Evolutionary conservation across 2,329 filamentous ascomycete species (phyloP).

Genomic region (Emmonsiellopsis sp.): DNA sequence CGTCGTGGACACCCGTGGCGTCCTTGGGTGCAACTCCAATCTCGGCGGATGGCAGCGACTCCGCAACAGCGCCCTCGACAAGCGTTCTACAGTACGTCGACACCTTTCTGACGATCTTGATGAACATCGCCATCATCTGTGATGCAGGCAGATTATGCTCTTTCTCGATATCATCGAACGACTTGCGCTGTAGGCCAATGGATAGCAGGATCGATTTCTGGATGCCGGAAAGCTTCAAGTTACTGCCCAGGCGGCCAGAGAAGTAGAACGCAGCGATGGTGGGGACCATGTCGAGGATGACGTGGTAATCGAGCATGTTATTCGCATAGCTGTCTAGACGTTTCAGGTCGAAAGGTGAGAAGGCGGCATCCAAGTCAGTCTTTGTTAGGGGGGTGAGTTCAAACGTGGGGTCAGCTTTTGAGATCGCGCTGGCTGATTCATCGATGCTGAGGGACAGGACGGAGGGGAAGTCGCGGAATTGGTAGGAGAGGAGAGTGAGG

Average conservation of each 20-base stretch:
- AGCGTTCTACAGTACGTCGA: conserved; percentile 66
- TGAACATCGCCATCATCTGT: conserved; percentile 91
- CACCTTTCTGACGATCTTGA: conserved; percentile 88
- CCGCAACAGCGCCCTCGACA: conserved; percentile 63
- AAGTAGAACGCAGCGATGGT: conserved; percentile 78
- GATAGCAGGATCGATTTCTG: conserved; percentile 84
- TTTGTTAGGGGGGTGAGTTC: conserved; percentile 55
- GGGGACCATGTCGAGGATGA: conserved; percentile 87
- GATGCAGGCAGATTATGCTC: conserved; percentile 65
- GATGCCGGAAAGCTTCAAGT: conserved; percentile 65
- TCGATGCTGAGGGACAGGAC: conserved; percentile 76
- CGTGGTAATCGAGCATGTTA: conserved; percentile 95
- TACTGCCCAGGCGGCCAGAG: conserved; percentile 58
- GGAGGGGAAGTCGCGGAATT: conserved; percentile 75
- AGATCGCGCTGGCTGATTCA: conserved; percentile 68
- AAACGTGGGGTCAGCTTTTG: conserved; percentile 53
- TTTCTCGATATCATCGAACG: conserved; percentile 66
- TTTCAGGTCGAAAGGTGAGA: conserved; percentile 92
- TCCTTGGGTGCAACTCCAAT: conserved; percentile 20
- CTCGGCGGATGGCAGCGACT: conserved; percentile 51
- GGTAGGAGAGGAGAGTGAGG: conserved; percentile 77
- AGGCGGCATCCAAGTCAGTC: conserved; percentile 60
- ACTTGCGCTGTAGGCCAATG: conserved; percentile 83
- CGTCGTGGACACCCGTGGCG: conserved; percentile 57
- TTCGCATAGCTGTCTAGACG: conserved; percentile 90